phyloP scores from a whole-genome alignment of 768 basidiomycete genomes.

The Amanita pseudoporphyria region DNA sequence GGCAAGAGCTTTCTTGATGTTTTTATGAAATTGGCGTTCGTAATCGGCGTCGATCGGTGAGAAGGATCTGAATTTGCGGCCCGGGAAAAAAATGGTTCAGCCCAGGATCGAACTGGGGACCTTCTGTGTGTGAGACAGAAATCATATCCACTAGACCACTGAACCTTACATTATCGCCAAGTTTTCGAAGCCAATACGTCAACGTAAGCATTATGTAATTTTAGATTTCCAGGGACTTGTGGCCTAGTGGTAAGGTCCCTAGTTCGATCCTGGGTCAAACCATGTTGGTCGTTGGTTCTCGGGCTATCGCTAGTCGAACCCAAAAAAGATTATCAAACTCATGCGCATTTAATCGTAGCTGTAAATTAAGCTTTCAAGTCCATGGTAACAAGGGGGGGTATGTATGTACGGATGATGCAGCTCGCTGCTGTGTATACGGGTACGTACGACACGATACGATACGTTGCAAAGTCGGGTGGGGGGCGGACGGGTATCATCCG shows the following conservation, averaged over 20 bases:
- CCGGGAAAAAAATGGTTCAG: constrained; percentile 25
- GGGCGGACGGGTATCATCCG: neutral
- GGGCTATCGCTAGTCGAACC: no score
- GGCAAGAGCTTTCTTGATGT: no score
- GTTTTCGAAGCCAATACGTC: neutral
- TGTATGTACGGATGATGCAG: neutral
- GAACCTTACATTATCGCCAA: constrained; percentile 12
- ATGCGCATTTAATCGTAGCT: neutral
- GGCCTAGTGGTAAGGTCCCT: neutral
- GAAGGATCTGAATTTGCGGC: no score
- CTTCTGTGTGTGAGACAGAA: constrained; percentile 40
- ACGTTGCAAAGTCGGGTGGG: neutral
- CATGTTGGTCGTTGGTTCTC: no score
- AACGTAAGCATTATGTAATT: neutral
- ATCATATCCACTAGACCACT: constrained; percentile 41
- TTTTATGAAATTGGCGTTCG: no score
- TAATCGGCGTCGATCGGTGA: no score
- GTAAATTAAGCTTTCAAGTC: neutral
- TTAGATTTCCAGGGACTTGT: neutral
- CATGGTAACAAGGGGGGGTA: neutral
- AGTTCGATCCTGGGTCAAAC: constrained; percentile 19
- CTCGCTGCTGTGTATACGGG: no score
- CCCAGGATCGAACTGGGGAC: constrained; percentile 36
- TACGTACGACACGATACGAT: neutral
- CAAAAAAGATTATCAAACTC: no score